Conservation (phyloP, 805 yeast genomes). For the Middelhovenomyces tepae region DNA sequence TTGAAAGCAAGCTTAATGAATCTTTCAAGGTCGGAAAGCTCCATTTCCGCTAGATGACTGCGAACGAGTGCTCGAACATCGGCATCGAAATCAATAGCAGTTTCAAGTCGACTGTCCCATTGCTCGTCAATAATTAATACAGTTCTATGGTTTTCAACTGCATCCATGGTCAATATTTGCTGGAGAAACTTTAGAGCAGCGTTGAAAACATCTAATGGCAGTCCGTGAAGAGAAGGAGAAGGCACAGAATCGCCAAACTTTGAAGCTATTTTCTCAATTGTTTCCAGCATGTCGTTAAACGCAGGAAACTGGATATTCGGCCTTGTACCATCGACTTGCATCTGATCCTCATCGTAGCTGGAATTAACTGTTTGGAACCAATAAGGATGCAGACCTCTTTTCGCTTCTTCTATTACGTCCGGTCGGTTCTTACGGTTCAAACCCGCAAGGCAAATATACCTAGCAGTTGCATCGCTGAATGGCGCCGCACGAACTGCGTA, state of each 20-base stretch:
- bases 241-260: constrained; percentile 2
- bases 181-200: constrained; percentile 46
- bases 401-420: constrained; percentile 73
- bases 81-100: constrained; percentile 55
- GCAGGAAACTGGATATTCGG: constrained; percentile 44
- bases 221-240: constrained; percentile 7
- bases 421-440: constrained; percentile 47
- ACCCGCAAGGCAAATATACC: constrained; percentile 62
- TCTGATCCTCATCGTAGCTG: constrained; percentile 7
- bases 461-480: constrained; percentile 57
- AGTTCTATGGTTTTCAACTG: constrained; percentile 42
- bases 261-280: constrained; percentile 18
- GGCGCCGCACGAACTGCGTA: constrained; percentile 55
- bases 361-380: constrained; percentile 56
- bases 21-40: no score
- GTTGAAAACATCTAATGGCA: constrained; percentile 11
- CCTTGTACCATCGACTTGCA: constrained; percentile 29
- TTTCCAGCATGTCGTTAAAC: constrained; percentile 32
- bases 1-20: constrained; percentile 31
- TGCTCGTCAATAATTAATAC: constrained; percentile 61
- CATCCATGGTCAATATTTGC: constrained; percentile 56
- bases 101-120: constrained; percentile 63
- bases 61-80: constrained; percentile 33
- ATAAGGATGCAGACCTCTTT: constrained; percentile 72
- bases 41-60: constrained; percentile 14